Evolutionary conservation across 352 stramenopile species (phyloP).

Genomic region (Globisporangium viniferum): DNA sequence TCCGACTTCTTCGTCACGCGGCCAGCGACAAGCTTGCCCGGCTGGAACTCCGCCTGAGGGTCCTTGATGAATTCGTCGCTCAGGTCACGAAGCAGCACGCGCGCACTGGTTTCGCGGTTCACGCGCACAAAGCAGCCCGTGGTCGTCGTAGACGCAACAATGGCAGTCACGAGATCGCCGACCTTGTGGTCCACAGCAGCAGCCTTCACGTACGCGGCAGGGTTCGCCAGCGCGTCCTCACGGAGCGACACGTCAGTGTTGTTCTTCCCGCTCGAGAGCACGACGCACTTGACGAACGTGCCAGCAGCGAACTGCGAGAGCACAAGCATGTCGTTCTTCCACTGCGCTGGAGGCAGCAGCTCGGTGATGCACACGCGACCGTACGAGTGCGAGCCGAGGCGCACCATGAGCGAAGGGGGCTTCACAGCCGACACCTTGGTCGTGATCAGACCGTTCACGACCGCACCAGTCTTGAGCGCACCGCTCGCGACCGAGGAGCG

Average conservation of each 20-base stretch:
- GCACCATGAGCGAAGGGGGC: slow-evolving; percentile 83
- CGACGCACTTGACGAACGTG: slow-evolving; percentile 69
- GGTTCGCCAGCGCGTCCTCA: slow-evolving; percentile 47
- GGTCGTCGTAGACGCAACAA: slow-evolving; percentile 90
- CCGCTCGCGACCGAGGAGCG: slow-evolving; percentile 25
- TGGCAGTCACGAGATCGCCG: slow-evolving; percentile 87
- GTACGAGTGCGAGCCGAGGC: slow-evolving; percentile 69
- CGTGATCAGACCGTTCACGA: slow-evolving; percentile 76
- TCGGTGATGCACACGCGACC: slow-evolving; percentile 84
- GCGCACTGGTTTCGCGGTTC: slow-evolving; percentile 79
- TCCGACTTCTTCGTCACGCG: slow-evolving; percentile 90
- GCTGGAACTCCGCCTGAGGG: slow-evolving; percentile 84
- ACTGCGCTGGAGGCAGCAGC: slow-evolving; percentile 47
- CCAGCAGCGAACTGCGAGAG: slow-evolving; percentile 61
- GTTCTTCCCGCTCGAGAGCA: slow-evolving; percentile 44
- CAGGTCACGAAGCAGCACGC: slow-evolving; percentile 94
- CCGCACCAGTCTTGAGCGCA: slow-evolving; percentile 34
- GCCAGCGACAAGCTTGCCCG: slow-evolving; percentile 92
- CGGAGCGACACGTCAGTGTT: slow-evolving; percentile 81
- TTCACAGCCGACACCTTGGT: slow-evolving; percentile 71
- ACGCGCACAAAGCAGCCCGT: slow-evolving; percentile 94
- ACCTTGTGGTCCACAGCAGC: slow-evolving; percentile 35
- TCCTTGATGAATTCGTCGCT: slow-evolving; percentile 95
- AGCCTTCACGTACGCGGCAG: slow-evolving; percentile 53
- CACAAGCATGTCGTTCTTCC: slow-evolving; percentile 70